Percentiles rank a stretch among this genome's conserved stretches.
Evolutionary conservation across 305 asterid species (phyloP).

Genomic region (Fraxinus floribunda): DNA sequence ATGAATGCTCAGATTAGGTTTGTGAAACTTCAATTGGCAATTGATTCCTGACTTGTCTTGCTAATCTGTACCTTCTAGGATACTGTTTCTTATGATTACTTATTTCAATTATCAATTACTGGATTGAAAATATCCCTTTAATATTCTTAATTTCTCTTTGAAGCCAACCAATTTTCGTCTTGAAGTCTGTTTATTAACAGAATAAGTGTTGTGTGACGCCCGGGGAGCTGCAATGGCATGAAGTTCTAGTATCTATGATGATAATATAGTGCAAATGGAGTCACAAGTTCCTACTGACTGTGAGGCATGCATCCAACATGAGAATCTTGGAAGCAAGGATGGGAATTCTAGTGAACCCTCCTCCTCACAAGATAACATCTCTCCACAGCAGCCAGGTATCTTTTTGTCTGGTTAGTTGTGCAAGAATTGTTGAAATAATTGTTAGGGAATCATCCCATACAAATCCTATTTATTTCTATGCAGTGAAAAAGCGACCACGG

Average conservation of each 20-base stretch:
- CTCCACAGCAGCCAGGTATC: constrained; percentile 55
- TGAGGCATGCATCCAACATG: constrained; percentile 43
- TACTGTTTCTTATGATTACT: background rate
- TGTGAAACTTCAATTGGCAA: constrained; percentile 16
- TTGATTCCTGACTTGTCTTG: constrained; percentile 13
- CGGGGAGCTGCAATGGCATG: constrained; percentile 26
- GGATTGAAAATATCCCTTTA: constrained; percentile 13
- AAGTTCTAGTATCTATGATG: constrained; percentile 33
- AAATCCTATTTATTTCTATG: constrained; percentile 12
- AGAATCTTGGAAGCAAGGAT: constrained; percentile 46
- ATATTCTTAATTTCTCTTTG: background rate
- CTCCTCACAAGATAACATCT: constrained; percentile 51
- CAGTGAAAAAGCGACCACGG: constrained; percentile 80
- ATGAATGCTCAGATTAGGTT: background rate
- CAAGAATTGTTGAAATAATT: constrained; percentile 17
- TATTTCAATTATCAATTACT: background rate
- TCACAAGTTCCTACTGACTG: constrained; percentile 50
- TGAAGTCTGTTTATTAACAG: background rate
- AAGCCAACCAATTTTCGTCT: constrained; percentile 22
- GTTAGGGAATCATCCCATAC: background rate
- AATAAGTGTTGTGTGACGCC: constrained; percentile 20
- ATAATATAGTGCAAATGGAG: constrained; percentile 50
- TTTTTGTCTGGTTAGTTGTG: constrained; percentile 16
- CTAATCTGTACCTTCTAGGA: background rate
- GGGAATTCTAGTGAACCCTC: constrained; percentile 43